Evolutionary conservation across 148 eudicot species (phyloP).

Genomic region (Chenopodium formosanum): DNA sequence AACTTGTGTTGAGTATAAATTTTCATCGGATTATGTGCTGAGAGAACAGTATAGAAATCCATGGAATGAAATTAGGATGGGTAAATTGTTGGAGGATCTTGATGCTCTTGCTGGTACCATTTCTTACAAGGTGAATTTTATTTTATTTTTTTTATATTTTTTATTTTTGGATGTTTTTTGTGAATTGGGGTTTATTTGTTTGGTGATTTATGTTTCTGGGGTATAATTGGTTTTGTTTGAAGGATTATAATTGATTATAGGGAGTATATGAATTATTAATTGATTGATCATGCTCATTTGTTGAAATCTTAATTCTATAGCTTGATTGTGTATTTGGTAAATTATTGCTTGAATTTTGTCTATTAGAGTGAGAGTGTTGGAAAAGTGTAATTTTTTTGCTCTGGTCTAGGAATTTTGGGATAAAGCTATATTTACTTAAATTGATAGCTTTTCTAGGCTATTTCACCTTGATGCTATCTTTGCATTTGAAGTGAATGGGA

Average conservation of each 20-base stretch:
- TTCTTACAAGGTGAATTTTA: constrained; percentile 60
- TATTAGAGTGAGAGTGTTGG: background rate
- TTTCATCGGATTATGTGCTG: constrained; percentile 61
- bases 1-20: constrained; percentile 63
- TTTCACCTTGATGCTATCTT: background rate
- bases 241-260: background rate
- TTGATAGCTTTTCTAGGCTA: background rate
- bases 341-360: background rate
- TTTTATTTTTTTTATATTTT: background rate
- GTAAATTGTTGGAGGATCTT: constrained; percentile 90
- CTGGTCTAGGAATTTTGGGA: background rate
- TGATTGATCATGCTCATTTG: background rate
- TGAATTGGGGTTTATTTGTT: background rate
- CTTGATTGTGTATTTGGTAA: background rate
- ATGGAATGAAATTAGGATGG: constrained; percentile 82
- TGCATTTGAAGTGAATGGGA: too few species aligned
- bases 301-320: background rate
- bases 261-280: background rate
- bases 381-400: too few species aligned
- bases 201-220: background rate
- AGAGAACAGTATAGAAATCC: constrained; percentile 92
- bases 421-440: background rate
- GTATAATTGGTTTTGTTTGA: background rate
- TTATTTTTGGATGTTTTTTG: background rate
- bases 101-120: constrained; percentile 95